These are phyloP conservation scores for Ceratocystis destructans DNA, from an alignment of 2,329 filamentous ascomycete species.

Conservation along the genomic window DNA sequence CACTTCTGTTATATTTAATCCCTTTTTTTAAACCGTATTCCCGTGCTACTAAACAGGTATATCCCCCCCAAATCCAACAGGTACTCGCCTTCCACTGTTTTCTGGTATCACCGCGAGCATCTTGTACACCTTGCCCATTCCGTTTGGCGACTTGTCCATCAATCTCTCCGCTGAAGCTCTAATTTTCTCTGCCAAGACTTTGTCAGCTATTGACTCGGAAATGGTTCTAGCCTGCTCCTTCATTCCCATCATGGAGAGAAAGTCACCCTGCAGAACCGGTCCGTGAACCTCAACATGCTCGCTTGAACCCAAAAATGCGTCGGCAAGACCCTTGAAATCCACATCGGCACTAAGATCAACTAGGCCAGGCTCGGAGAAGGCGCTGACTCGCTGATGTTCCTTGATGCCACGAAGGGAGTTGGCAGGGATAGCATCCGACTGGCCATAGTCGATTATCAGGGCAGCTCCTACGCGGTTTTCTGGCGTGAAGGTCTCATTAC, in stretches of 20 bases:
- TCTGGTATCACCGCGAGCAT: conserved; percentile 80
- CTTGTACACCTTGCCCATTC: conserved; percentile 94
- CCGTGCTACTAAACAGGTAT: conserved; percentile 23
- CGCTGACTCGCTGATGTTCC: conserved; percentile 59
- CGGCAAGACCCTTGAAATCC: conserved; percentile 77
- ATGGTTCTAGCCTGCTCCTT: conserved; percentile 50
- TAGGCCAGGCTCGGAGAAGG: conserved; percentile 64
- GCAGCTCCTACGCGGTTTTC: conserved; percentile 50
- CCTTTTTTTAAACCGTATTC: too few species aligned
- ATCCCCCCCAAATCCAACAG: conserved; percentile 84
- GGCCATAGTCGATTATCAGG: conserved; percentile 88
- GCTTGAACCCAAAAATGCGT: conserved; percentile 62
- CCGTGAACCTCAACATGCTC: conserved; percentile 82
- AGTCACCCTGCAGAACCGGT: conserved; percentile 71
- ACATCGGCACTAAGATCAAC: conserved; percentile 89
- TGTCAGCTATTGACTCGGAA: conserved; percentile 39
- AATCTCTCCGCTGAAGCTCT: conserved; percentile 66
- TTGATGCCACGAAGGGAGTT: conserved; percentile 87
- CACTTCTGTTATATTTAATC: too few species aligned
- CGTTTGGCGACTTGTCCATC: conserved; percentile 65
- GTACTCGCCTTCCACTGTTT: conserved; percentile 56
- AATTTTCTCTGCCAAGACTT: conserved; percentile 38
- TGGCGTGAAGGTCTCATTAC: conserved; percentile 29
- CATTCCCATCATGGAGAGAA: conserved; percentile 71
- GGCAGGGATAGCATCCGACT: conserved; percentile 55